A percentile compares a stretch with the other conserved stretches of the same genome.
Conservation (phyloP, 2,329 filamentous ascomycete genomes). For the Alternaria postmessia region DNA sequence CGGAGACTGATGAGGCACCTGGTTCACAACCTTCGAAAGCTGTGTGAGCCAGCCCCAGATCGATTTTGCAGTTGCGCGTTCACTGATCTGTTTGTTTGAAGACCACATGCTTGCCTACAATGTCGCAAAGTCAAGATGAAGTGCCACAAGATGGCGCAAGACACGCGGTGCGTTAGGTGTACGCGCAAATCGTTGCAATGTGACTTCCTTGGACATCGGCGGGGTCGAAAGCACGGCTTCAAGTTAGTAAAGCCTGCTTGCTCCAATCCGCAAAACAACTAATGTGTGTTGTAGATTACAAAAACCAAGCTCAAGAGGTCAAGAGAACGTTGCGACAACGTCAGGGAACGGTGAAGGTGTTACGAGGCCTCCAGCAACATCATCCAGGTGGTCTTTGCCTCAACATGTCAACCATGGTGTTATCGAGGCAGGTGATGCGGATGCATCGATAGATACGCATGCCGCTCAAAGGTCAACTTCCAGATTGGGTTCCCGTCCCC, state of each 20-base stretch:
- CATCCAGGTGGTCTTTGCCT: not conserved
- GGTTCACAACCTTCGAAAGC: not conserved
- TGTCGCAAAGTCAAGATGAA: not conserved
- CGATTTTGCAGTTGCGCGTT: not conserved
- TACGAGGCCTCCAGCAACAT: not conserved
- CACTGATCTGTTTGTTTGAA: not conserved
- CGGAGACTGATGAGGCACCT: not conserved
- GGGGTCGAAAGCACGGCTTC: not conserved
- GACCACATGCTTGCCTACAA: not conserved
- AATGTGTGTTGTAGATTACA: not conserved
- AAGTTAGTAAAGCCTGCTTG: not conserved
- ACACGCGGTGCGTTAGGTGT: not conserved
- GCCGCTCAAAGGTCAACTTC: not conserved
- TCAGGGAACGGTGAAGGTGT: not conserved
- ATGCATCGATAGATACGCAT: not conserved
- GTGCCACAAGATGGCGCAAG: not conserved
- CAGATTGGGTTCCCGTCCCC: not conserved
- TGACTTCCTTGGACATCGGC: not conserved
- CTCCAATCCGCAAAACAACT: not conserved
- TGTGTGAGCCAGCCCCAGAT: not conserved
- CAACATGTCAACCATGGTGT: not conserved
- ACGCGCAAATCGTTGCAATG: not conserved
- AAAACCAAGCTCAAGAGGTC: not conserved
- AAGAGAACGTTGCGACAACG: not conserved
- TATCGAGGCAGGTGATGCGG: not conserved